phyloP scores from a whole-genome alignment of 2,329 filamentous ascomycete species.

The Didymella glomerata region DNA sequence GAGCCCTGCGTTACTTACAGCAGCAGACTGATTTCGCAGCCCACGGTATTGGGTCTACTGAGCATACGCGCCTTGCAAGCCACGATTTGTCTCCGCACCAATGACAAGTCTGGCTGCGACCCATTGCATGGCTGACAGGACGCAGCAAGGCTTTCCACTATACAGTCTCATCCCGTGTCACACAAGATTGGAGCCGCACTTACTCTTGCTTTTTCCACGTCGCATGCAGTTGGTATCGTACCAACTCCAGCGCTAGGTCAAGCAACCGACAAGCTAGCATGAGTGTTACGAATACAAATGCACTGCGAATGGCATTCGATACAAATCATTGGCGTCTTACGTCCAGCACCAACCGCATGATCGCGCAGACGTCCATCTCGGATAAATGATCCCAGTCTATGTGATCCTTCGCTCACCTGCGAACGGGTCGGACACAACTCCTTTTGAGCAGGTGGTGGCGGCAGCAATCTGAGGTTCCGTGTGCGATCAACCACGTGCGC shows the following conservation, averaged over 20 bases:
- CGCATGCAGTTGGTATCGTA: background rate
- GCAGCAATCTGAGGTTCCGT: background rate
- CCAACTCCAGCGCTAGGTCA: background rate
- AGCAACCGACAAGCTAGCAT: background rate
- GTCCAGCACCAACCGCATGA: background rate
- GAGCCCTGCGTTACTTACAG: background rate
- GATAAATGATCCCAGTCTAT: background rate
- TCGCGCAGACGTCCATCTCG: background rate
- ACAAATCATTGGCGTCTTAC: background rate
- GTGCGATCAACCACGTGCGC: background rate
- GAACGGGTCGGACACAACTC: background rate
- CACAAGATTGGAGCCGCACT: background rate
- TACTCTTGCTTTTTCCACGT: background rate
- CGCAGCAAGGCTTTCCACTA: background rate
- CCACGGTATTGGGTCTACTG: background rate
- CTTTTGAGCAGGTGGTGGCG: background rate
- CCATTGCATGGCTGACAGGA: background rate
- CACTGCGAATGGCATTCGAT: background rate
- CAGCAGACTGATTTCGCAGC: background rate
- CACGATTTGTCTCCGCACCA: background rate
- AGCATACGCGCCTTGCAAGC: background rate
- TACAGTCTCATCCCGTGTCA: background rate
- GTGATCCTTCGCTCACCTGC: background rate
- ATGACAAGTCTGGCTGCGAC: background rate
- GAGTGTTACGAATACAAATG: background rate